Percentiles rank a stretch among this genome's conserved stretches.
Conservation (phyloP, 1,139 yeast species). For the Debaryomyces sp. region DNA sequence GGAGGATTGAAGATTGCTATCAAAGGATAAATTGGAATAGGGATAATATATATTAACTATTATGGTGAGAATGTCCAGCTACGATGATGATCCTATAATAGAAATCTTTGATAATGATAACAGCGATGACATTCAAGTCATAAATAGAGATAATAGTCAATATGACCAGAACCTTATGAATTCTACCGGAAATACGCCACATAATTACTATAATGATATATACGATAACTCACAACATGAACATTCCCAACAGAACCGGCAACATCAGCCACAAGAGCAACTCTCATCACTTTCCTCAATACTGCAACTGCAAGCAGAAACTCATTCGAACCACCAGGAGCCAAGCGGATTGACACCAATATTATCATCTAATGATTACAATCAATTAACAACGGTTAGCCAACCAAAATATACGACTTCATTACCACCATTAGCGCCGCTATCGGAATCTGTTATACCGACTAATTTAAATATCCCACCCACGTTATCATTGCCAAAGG, state of each 20-base stretch:
- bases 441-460: constrained; percentile 40
- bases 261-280: constrained; percentile 1
- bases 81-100: constrained; percentile 16
- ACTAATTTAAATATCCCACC: constrained; percentile 20
- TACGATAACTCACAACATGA: constrained; percentile 15
- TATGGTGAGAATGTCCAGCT: constrained; percentile 11
- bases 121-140: constrained; percentile 36
- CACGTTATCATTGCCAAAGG: constrained; percentile 12
- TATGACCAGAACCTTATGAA: constrained; percentile 13
- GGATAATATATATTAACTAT: not conserved
- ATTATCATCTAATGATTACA: constrained; percentile 15
- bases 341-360: constrained; percentile 16
- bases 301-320: constrained; percentile 11
- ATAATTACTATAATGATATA: constrained; percentile 18
- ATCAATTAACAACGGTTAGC: constrained; percentile 16
- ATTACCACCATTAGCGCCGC: constrained; percentile 38
- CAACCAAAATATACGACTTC: constrained; percentile 20
- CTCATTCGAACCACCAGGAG: constrained; percentile 5
- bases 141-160: constrained; percentile 28
- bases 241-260: constrained; percentile 2
- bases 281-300: constrained; percentile 2
- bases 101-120: constrained; percentile 17
- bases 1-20: not conserved
- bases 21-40: not conserved
- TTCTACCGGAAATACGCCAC: constrained; percentile 11